Percentiles rank a stretch among this genome's conserved stretches.
phyloP scores from a whole-genome alignment of 176 grass and related monocot species.

The Ensete ventricosum region DNA sequence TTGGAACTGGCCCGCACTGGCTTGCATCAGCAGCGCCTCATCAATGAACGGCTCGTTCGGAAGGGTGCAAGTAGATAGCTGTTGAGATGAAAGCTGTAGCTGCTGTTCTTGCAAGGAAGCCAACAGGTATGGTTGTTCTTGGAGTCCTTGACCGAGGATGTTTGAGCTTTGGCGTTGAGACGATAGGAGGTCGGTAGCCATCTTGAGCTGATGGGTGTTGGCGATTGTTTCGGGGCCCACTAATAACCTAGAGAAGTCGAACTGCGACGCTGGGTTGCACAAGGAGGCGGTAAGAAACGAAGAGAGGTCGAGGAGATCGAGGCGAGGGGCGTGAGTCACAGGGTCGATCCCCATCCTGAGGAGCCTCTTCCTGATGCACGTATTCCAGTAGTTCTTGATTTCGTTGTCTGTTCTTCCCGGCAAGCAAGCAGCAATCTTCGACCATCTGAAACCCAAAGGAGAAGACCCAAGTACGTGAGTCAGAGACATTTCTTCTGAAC shows the following conservation, averaged over 20 bases:
- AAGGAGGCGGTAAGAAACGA: slow-evolving; percentile 40
- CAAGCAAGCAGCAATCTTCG: slow-evolving; percentile 77
- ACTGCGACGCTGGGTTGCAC: slow-evolving; percentile 46
- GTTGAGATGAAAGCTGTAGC: neutral
- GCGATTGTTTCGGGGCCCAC: slow-evolving; percentile 48
- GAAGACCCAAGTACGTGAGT: neutral
- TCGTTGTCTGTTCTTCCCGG: slow-evolving; percentile 88
- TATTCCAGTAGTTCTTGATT: slow-evolving; percentile 99
- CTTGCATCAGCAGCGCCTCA: slow-evolving; percentile 12
- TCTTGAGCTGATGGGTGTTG: slow-evolving; percentile 46
- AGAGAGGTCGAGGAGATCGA: slow-evolving; percentile 75
- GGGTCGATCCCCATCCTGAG: slow-evolving; percentile 82
- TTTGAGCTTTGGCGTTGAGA: neutral
- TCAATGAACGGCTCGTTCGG: slow-evolving; percentile 20
- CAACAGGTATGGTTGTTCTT: neutral
- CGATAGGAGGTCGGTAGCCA: slow-evolving; percentile 38
- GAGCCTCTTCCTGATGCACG: slow-evolving; percentile 80
- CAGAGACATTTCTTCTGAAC: neutral
- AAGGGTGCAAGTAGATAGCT: neutral
- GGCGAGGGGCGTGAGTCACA: slow-evolving; percentile 57
- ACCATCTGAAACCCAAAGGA: slow-evolving; percentile 44
- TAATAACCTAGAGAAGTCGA: slow-evolving; percentile 50
- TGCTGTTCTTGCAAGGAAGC: neutral
- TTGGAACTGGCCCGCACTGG: slow-evolving; percentile 30
- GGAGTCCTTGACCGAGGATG: neutral